Base-by-base conservation (phyloP, 2,329 filamentous ascomycete genomes). In the Fusarium torreyae region DNA sequence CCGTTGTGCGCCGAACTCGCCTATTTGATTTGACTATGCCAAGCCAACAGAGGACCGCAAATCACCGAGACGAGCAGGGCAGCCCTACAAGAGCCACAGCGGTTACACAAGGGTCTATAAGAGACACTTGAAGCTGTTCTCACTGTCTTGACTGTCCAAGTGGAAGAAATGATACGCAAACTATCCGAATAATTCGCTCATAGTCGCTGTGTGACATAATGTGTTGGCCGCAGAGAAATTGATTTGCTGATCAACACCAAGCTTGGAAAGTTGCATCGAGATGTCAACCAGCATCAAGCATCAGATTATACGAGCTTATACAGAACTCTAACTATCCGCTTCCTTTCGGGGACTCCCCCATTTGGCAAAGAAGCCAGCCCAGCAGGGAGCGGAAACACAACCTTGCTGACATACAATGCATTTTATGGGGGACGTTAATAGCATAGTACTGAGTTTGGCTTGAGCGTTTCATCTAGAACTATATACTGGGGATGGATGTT, bases 331-430 rank as follows among this genome's bases (percentile, higher is more conserved):
- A 68, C 43, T 24, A 39, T 44, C 48, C 66, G 26, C 63, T 26
- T 24, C 28, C 26, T 50, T 55, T 67, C 71, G 71, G 71, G 31
- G 67, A 67, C 57, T 69, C 44, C 71, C 57, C 53, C 61, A 72
- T 71, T 24, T 17, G 69, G 68, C n/a, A 60, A 56, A 42, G 34
- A 36, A 28, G 7, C 39, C 44, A 66, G 42, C 7, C 9, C 34
- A n/a, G 34, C 46, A 46, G 24, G 42, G 17, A 40, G 15, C 44
- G 40, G 53, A 58, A 48, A 58, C 48, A 42, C 46, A 31, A 42
- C 45, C 36, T 33, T 43, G 59, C 18, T 61, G 42, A 38, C 43
- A 39, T 20, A 18, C 46, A 62, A 61, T 63, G 55, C 46, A 34
- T 33, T 61, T 43, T 54, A 63, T 54, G 56, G 42, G 40, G 59